These are phyloP conservation scores for Lentinus polychrous DNA, from an alignment of 1,284 basidiomycete species.

Conservation along the genomic window DNA sequence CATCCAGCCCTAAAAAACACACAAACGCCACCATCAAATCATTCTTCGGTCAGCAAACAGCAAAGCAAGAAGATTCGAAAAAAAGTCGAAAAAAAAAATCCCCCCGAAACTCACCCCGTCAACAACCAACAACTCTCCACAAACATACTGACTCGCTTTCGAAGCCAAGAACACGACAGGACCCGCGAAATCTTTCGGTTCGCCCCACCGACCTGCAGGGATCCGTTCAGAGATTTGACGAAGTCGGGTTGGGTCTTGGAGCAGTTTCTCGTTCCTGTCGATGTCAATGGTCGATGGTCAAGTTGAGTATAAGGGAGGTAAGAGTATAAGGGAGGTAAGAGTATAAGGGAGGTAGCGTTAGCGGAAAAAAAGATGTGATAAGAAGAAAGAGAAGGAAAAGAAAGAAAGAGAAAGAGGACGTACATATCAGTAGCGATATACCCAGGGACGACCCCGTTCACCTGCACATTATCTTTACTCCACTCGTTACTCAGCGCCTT, in stretches of 20 bases:
- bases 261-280: slow-evolving; percentile 70
- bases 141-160: slow-evolving; percentile 82
- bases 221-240: slow-evolving; percentile 91
- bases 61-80: no score
- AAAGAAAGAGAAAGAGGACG: slow-evolving; percentile 22
- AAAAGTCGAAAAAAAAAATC: background rate
- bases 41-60: no score
- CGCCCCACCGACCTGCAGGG: slow-evolving; percentile 88
- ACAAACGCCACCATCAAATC: background rate
- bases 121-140: slow-evolving; percentile 78
- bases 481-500: slow-evolving; percentile 76
- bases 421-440: slow-evolving; percentile 91
- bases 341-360: background rate
- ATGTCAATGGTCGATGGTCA: background rate
- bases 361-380: no score
- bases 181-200: slow-evolving; percentile 85
- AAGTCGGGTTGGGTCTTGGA: slow-evolving; percentile 67
- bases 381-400: slow-evolving; percentile 4
- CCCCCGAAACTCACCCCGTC: slow-evolving; percentile 57
- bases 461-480: slow-evolving; percentile 80
- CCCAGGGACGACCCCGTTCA: slow-evolving; percentile 87
- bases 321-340: background rate
- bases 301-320: background rate
- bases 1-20: background rate
- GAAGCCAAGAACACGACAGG: slow-evolving; percentile 88